Base-by-base conservation (phyloP, 2,329 filamentous ascomycete species). In the Emmonsiellopsis sp. region DNA sequence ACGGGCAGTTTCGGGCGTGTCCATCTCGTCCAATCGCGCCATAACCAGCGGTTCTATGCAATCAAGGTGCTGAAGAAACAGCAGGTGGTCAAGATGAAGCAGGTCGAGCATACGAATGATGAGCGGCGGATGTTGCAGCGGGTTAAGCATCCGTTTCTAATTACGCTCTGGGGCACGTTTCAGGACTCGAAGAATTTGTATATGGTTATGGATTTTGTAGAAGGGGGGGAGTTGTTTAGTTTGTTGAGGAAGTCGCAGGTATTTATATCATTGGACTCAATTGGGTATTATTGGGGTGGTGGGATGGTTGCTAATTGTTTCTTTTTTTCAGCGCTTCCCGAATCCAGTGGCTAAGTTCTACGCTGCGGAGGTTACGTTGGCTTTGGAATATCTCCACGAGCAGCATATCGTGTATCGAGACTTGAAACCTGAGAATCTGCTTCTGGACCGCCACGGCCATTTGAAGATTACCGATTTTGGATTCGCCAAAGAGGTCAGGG, bases 191-290 rank as follows among this genome's bases (percentile, higher is more conserved):
- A 85, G 74, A 97, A 96, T 69, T 77, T 98, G 37, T 98, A 98
- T 80, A 98, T 98, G 93, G 93, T 98, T 65, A 98, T 98, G 93
- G 93, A 98, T 72, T 98, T 98, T 76, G 92, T 98, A 52, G 93
- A 98, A 73, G 93, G 93, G 62, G 93, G 93, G 65, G 93, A 98
- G 77, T 79, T 98, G 52, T 98, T 98, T 71, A 97, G 92, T 61
- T 74, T 98, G 64, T 76, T 98, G 63, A 82, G 93, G 63, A 97
- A 98, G 73, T 97, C 92, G 54, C 84, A 78, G 85, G 92, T 80
- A 82, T 81, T 79, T 73, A 16, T 8, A n/a, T 5, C 20, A 26
- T 26, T 26, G 5, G 20, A 35, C 35, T 46, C n/a, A 11, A 47
- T 30, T 30, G 38, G 53, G 16, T 42, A 35, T 49, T 61, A 54